phyloP scores from a whole-genome alignment of 2,329 filamentous ascomycete species.

The Fusarium setosum region DNA sequence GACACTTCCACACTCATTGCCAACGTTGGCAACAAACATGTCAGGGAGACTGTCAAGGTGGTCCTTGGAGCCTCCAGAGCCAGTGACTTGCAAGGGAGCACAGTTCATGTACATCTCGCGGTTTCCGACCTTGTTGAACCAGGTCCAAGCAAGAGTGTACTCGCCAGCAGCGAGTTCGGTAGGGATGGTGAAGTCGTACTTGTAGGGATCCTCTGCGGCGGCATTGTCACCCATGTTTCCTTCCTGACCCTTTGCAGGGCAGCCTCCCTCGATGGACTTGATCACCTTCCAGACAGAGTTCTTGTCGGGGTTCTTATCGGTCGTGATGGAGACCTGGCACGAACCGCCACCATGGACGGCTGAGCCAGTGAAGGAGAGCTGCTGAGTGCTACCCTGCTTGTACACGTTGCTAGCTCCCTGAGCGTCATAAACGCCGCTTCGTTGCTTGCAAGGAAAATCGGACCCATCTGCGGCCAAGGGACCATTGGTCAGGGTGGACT shows the following conservation, averaged over 20 bases:
- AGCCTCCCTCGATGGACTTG: conserved; percentile 87
- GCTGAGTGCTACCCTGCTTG: conserved; percentile 53
- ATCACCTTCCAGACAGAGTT: conserved; percentile 87
- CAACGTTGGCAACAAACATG: conserved; percentile 77
- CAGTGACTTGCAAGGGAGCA: conserved; percentile 76
- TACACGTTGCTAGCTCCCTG: conserved; percentile 67
- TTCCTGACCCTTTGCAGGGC: conserved; percentile 68
- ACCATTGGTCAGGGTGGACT: conserved; percentile 60
- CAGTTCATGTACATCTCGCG: conserved; percentile 99
- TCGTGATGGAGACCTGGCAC: conserved; percentile 89
- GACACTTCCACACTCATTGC: conserved; percentile 66
- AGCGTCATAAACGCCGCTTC: conserved; percentile 57
- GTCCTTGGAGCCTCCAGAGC: conserved; percentile 58
- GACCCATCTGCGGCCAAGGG: conserved; percentile 71
- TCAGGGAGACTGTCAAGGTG: conserved; percentile 74
- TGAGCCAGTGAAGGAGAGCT: conserved; percentile 74
- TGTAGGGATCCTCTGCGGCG: conserved; percentile 57
- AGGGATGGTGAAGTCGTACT: conserved; percentile 79
- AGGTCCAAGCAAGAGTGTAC: conserved; percentile 89
- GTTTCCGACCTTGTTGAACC: conserved; percentile 94
- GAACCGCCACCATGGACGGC: conserved; percentile 92
- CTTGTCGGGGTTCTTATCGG: conserved; percentile 75
- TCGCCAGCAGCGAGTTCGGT: conserved; percentile 77
- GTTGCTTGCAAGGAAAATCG: conserved; percentile 87
- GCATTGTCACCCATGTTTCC: conserved; percentile 70